Percentiles rank a stretch among this genome's conserved stretches.
These are phyloP conservation scores for Mucor saturninus DNA, from an alignment of 371 early-diverging fungal species.

Conservation along the genomic window DNA sequence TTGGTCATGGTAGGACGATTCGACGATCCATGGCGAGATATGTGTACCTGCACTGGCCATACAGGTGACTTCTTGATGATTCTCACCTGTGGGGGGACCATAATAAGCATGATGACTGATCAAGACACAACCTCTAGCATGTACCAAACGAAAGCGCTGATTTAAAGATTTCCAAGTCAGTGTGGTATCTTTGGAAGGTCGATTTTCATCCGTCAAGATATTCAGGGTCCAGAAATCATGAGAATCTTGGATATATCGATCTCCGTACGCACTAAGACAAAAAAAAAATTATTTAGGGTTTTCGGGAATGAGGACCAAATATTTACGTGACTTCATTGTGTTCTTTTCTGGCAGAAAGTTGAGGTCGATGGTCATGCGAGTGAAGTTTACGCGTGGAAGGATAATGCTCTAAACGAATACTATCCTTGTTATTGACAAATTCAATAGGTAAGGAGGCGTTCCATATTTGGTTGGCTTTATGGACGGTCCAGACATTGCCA, in stretches of 20 bases:
- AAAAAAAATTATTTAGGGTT: background rate
- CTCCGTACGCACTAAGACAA: conserved; percentile 35
- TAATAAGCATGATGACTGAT: conserved; percentile 32
- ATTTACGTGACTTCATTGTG: conserved; percentile 47
- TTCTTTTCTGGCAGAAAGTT: conserved; percentile 31
- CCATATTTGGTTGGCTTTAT: conserved; percentile 43
- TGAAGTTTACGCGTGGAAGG: conserved; percentile 74
- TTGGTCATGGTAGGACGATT: conserved; percentile 40
- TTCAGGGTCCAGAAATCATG: conserved; percentile 42
- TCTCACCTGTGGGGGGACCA: conserved; percentile 30
- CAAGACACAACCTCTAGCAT: conserved; percentile 51
- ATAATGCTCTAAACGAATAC: conserved; percentile 79
- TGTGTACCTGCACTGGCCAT: conserved; percentile 61
- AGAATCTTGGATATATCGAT: conserved; percentile 23
- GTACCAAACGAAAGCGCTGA: conserved; percentile 71
- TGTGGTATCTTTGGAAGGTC: conserved; percentile 26
- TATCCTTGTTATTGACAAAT: conserved; percentile 63
- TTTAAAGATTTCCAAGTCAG: conserved; percentile 22
- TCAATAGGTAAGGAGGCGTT: conserved; percentile 44
- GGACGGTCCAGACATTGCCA: conserved; percentile 88
- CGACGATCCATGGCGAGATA: conserved; percentile 67
- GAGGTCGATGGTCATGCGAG: conserved; percentile 83
- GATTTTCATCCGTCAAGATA: conserved; percentile 24
- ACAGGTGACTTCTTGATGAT: conserved; percentile 93
- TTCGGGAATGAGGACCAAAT: background rate